Base-by-base conservation (phyloP, 2,329 filamentous ascomycete species). In the Sclerotinia spermophila region DNA sequence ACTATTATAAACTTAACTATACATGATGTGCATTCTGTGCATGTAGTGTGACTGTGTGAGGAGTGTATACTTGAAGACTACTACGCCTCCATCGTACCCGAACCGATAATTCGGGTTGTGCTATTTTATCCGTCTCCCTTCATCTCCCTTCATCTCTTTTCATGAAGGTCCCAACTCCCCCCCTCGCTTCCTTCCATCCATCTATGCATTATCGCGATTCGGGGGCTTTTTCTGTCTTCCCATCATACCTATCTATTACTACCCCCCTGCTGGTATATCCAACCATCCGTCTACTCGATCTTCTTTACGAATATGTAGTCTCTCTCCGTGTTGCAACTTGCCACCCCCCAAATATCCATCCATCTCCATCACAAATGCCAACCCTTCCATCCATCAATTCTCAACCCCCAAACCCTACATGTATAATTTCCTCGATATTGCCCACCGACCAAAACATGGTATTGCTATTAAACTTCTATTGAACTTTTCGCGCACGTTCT, bases 361-460 rank as follows among this genome's bases (percentile, higher is more conserved):
- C 7, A 27, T 17, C 35, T 40, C n/a, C 10, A 40, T 4, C 24
- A 59, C 33, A n/a, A n/a, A 59, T 59, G 38, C n/a, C n/a, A 17
- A 44, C 42, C 40, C 59, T 44, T 61, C 38, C n/a, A 44, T 24
- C 38, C 2, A 38, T 44, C 27, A 21, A 58, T 35, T 58, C 42
- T 62, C 21, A 27, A 38, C 30, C 44, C 60, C 42, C 60, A 35
- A 45, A 64, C 60, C 60, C 60, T 64, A 64, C 61, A 64, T 24
- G 5, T 35, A 64, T 64, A 48, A 64, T 64, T 64, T 51, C 61
- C 61, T 51, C 44, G 35, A 64, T 48, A 64, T 51, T 64, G 38
- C 61, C 61, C 42, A 38, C 61, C 38, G 61, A 51, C 30, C 45
- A 42, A 21, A 21, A 64, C 61, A 51, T 30, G 30, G 61, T 48